A percentile compares a stretch with the other conserved stretches of the same genome.
Conservation (phyloP, 208 protist species). For the Leishmania aethiopica region DNA sequence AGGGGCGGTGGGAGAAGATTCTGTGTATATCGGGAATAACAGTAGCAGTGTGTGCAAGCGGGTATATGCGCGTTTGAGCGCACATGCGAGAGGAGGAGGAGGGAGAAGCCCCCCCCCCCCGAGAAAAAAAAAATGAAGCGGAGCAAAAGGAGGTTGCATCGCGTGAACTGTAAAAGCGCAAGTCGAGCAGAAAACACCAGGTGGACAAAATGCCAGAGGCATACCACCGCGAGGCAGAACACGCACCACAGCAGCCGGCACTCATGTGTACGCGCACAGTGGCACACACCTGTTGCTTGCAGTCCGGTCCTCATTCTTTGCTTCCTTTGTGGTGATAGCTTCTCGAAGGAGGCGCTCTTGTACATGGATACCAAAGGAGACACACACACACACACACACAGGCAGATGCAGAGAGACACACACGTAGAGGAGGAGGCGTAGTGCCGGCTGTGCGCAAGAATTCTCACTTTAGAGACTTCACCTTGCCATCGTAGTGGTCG, state of each 20-base stretch:
- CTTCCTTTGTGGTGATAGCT: not conserved
- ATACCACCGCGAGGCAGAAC: not conserved
- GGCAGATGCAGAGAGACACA: not conserved
- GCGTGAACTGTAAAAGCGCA: not conserved
- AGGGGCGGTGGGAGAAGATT: not conserved
- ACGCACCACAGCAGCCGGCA: not conserved
- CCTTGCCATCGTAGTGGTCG: constrained; percentile 57
- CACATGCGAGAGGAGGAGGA: not conserved
- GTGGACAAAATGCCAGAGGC: not conserved
- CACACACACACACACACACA: not conserved
- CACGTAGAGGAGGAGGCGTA: not conserved
- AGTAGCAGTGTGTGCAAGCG: not conserved
- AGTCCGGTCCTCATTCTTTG: not conserved
- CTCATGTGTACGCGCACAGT: not conserved
- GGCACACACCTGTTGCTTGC: not conserved
- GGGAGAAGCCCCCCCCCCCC: too few relatives aligned
- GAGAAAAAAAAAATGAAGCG: not conserved
- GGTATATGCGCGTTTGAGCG: too few relatives aligned
- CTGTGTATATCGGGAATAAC: not conserved
- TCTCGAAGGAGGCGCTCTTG: not conserved
- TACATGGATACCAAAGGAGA: not conserved
- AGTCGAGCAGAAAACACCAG: not conserved
- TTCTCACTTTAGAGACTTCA: constrained; percentile 11
- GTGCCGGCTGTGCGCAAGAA: not conserved
- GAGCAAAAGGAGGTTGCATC: not conserved